Evolutionary conservation across 163 green algal genomes (phyloP).

Genomic region (Trebouxiophyceae sp.): DNA sequence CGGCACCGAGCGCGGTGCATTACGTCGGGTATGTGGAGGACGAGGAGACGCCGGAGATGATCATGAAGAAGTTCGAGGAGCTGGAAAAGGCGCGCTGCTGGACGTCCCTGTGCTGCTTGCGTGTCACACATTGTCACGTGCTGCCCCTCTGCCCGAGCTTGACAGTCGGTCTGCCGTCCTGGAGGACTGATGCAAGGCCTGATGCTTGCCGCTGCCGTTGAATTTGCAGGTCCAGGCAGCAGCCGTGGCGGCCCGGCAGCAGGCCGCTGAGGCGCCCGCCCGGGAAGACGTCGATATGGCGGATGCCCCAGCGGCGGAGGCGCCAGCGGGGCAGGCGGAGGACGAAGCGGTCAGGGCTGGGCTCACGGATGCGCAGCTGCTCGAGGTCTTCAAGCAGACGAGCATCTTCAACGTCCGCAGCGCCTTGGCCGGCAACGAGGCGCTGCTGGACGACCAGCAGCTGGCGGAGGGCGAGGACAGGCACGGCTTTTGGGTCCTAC

Average conservation of each 20-base stretch:
- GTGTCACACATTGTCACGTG: too few relatives aligned
- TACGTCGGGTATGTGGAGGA: slow-evolving; percentile 87
- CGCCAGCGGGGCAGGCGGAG: not conserved
- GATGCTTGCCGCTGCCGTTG: too few relatives aligned
- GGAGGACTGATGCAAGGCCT: too few relatives aligned
- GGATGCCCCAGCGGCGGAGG: not conserved
- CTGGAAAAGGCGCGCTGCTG: slow-evolving; percentile 67
- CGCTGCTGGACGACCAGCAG: slow-evolving; percentile 37
- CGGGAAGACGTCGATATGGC: not conserved
- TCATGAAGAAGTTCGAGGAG: slow-evolving; percentile 93
- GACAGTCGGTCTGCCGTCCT: too few relatives aligned
- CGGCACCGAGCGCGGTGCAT: slow-evolving; percentile 66
- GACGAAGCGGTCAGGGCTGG: too few relatives aligned
- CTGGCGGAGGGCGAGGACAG: too few relatives aligned
- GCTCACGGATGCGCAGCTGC: slow-evolving; percentile 66
- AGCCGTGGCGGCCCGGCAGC: not conserved
- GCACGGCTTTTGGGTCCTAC: too few relatives aligned
- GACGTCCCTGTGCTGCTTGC: too few relatives aligned
- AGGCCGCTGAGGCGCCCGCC: not conserved
- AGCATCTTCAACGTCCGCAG: slow-evolving; percentile 81
- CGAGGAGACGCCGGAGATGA: slow-evolving; percentile 88
- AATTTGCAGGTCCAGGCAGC: too few relatives aligned
- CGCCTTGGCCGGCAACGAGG: slow-evolving; percentile 52
- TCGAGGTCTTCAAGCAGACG: slow-evolving; percentile 61
- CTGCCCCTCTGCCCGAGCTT: too few relatives aligned